phyloP scores from a whole-genome alignment of 768 basidiomycete genomes.

The Steccherinum ochraceum region DNA sequence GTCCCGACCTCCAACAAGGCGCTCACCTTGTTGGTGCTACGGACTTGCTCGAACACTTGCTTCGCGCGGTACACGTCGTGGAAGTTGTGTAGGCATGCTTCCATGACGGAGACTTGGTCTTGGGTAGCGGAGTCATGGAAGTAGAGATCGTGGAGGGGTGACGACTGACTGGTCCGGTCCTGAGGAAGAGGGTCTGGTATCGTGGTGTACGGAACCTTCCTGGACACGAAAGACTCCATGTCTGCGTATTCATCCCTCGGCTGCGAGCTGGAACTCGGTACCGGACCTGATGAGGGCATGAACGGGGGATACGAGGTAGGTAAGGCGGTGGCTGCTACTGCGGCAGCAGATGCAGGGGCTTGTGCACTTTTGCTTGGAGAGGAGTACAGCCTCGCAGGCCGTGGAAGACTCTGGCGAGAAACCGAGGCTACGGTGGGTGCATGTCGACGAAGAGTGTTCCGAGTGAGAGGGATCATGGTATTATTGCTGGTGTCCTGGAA shows the following conservation, averaged over 20 bases:
- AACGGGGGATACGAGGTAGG: conserved; percentile 32
- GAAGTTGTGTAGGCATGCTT: conserved; percentile 71
- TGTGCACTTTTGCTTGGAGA: conserved; percentile 50
- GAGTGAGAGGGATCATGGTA: conserved; percentile 27
- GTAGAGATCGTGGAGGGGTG: conserved; percentile 39
- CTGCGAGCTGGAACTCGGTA: conserved; percentile 8
- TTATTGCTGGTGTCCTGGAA: neutral
- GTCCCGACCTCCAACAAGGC: conserved; percentile 39
- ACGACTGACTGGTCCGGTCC: conserved; percentile 33
- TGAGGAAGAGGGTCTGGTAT: conserved; percentile 62
- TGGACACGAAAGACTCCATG: conserved; percentile 46
- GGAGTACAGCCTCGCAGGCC: conserved; percentile 67
- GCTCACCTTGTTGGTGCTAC: conserved; percentile 33
- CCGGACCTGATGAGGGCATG: conserved; percentile 23
- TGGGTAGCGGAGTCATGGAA: conserved; percentile 61
- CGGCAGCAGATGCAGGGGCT: conserved; percentile 42
- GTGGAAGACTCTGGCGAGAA: conserved; percentile 59
- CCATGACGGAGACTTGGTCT: conserved; percentile 72
- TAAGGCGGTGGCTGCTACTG: conserved; percentile 30
- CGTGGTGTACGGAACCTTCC: conserved; percentile 44
- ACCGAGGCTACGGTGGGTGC: conserved; percentile 46
- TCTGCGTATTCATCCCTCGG: conserved; percentile 24
- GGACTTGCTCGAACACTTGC: conserved; percentile 61
- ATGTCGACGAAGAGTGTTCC: conserved; percentile 18
- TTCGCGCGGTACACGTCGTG: conserved; percentile 77